phyloP scores from a whole-genome alignment of 2,329 filamentous ascomycete species.

The Diaporthe citriasiana region DNA sequence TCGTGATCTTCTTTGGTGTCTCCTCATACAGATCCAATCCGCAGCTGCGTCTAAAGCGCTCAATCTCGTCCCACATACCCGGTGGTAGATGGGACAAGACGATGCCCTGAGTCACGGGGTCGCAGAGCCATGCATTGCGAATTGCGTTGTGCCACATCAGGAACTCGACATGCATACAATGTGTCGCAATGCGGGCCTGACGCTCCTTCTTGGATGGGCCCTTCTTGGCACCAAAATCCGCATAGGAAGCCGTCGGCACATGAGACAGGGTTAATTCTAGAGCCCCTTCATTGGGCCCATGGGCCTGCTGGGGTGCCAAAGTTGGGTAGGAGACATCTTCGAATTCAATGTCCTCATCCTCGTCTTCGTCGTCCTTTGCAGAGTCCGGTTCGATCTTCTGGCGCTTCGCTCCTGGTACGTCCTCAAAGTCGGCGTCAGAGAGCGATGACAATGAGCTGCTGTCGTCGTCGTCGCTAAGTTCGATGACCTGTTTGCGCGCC shows the following conservation, averaged over 20 bases:
- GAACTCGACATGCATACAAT: slow-evolving; percentile 89
- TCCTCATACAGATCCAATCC: slow-evolving; percentile 62
- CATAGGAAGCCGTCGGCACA: slow-evolving; percentile 63
- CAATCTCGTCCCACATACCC: slow-evolving; percentile 78
- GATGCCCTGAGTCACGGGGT: slow-evolving; percentile 80
- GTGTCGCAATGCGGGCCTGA: slow-evolving; percentile 81
- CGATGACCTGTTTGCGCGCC: slow-evolving; percentile 48
- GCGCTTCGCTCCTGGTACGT: slow-evolving; percentile 56
- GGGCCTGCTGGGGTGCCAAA: slow-evolving; percentile 52
- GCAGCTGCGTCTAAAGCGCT: slow-evolving; percentile 79
- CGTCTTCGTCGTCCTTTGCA: slow-evolving; percentile 59
- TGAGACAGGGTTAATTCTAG: slow-evolving; percentile 79
- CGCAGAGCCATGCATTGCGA: slow-evolving; percentile 87
- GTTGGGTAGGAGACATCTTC: slow-evolving; percentile 66
- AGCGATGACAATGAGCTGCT: slow-evolving; percentile 66
- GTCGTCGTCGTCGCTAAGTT: slow-evolving; percentile 56
- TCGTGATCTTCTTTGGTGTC: slow-evolving; percentile 54
- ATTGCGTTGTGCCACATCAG: slow-evolving; percentile 92
- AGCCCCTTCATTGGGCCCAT: slow-evolving; percentile 70
- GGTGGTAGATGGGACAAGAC: slow-evolving; percentile 81
- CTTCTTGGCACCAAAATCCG: slow-evolving; percentile 78
- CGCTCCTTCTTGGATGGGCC: slow-evolving; percentile 89
- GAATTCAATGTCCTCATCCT: slow-evolving; percentile 75
- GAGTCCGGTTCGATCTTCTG: slow-evolving; percentile 55
- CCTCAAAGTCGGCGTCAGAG: slow-evolving; percentile 71